These are phyloP conservation scores for Periglandula ipomoeae DNA, from an alignment of 2,329 filamentous ascomycete species.

Conservation along the genomic window DNA sequence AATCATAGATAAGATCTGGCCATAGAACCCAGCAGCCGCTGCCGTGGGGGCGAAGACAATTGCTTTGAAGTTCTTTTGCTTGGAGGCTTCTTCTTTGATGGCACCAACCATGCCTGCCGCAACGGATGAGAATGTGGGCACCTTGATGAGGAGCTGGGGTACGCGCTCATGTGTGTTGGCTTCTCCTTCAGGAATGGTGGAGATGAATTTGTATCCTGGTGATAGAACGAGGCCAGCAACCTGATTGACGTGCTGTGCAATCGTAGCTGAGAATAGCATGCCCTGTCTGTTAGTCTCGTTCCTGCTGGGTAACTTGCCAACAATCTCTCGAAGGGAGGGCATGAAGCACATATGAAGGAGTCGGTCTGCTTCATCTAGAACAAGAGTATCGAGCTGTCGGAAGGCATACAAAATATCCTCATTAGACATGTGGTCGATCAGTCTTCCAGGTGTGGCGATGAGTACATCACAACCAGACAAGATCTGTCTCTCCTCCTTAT, in stretches of 20 bases:
- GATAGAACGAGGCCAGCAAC: constrained; percentile 62
- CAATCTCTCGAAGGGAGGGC: constrained; percentile 67
- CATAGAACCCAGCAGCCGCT: constrained; percentile 41
- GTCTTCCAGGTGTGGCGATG: constrained; percentile 70
- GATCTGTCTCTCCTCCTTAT: constrained; percentile 62
- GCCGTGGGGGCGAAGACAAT: constrained; percentile 69
- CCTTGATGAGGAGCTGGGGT: constrained; percentile 59
- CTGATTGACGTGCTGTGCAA: constrained; percentile 68
- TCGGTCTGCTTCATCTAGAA: constrained; percentile 76
- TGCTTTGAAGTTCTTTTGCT: constrained; percentile 60
- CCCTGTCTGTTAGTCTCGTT: constrained; percentile 53
- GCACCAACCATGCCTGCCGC: constrained; percentile 48
- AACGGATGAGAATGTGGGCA: constrained; percentile 64
- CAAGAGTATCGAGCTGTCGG: constrained; percentile 62
- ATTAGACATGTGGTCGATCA: constrained; percentile 70
- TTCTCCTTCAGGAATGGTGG: constrained; percentile 68
- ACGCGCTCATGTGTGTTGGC: constrained; percentile 67
- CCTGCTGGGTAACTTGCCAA: constrained; percentile 59
- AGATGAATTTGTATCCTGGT: constrained; percentile 68
- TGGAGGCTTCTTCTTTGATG: constrained; percentile 35
- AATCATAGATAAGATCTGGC: constrained; percentile 31
- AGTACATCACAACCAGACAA: constrained; percentile 68
- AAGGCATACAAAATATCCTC: constrained; percentile 61
- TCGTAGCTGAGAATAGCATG: constrained; percentile 79
- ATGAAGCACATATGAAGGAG: constrained; percentile 80